Percentiles rank a stretch among this genome's conserved stretches.
These are phyloP conservation scores for Groenewaldozyma tartarivorans DNA, from an alignment of 805 yeast genomes.

Conservation along the genomic window DNA sequence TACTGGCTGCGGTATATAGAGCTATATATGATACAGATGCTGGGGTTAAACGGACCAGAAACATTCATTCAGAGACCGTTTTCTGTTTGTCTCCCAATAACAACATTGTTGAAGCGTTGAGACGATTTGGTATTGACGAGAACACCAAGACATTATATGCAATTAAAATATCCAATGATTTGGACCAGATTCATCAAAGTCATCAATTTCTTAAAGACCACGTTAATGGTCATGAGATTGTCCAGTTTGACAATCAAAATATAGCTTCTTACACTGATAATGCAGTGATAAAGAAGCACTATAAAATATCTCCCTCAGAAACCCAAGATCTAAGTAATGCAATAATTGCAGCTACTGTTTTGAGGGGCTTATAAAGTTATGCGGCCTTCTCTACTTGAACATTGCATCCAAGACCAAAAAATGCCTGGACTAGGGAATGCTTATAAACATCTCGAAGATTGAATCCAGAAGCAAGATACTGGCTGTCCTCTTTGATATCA, in stretches of 20 bases:
- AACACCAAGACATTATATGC: conserved; percentile 38
- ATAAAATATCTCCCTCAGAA: no score
- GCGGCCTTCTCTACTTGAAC: conserved; percentile 43
- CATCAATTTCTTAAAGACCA: conserved; percentile 6
- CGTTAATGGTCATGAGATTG: conserved; percentile 12
- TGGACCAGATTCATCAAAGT: conserved; percentile 16
- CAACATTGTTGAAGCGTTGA: conserved; percentile 55
- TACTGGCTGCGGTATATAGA: conserved; percentile 51
- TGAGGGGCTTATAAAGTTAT: conserved; percentile 14
- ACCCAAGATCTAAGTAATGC: conserved; percentile 9
- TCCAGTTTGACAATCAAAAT: conserved; percentile 7
- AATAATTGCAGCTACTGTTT: conserved; percentile 13
- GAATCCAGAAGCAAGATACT: conserved; percentile 81
- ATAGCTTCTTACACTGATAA: conserved; percentile 7
- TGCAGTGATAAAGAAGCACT: conserved; percentile 10
- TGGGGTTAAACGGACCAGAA: conserved; percentile 48
- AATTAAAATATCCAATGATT: conserved; percentile 33
- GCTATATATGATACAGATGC: conserved; percentile 43
- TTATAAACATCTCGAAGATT: conserved; percentile 58
- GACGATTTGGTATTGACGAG: conserved; percentile 58
- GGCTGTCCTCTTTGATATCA: conserved; percentile 44
- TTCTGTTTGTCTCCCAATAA: conserved; percentile 51
- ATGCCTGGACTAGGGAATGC: conserved; percentile 78
- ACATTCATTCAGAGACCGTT: conserved; percentile 63
- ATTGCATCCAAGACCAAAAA: conserved; percentile 78